A percentile compares a stretch with the other conserved stretches of the same genome.
Evolutionary conservation across 257 asterid genomes (phyloP).

Genomic region (Euphrasia confusa): DNA sequence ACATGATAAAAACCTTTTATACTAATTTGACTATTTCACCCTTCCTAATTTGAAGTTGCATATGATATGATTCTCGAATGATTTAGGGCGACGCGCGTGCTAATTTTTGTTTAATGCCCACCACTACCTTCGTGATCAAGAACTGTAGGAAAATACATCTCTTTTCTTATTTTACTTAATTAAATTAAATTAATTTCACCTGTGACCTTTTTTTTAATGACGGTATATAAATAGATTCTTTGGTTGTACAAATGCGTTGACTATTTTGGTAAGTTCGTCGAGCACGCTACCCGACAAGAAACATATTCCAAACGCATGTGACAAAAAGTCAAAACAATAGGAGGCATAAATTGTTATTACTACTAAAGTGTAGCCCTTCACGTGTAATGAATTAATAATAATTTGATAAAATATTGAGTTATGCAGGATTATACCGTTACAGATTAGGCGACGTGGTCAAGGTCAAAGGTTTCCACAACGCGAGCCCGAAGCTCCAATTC

Average conservation of each 20-base stretch:
- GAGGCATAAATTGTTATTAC: background rate
- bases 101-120: slow-evolving; percentile 9
- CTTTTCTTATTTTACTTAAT: background rate
- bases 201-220: background rate
- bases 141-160: slow-evolving; percentile 15
- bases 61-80: slow-evolving; percentile 23
- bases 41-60: slow-evolving; percentile 13
- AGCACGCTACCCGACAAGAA: no score
- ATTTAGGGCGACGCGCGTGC: slow-evolving; percentile 12
- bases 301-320: background rate
- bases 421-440: slow-evolving; percentile 83
- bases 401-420: no score
- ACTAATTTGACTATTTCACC: slow-evolving; percentile 1
- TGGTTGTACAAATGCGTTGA: background rate
- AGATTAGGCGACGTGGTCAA: slow-evolving; percentile 82
- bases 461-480: slow-evolving; percentile 77
- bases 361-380: background rate
- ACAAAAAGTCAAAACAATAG: background rate
- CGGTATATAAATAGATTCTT: no score
- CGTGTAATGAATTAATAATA: background rate
- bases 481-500: slow-evolving; percentile 84
- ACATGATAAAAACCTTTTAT: background rate
- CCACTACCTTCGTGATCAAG: slow-evolving; percentile 20
- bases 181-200: background rate
- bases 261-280: background rate